Percentiles rank a stretch among this genome's conserved stretches.
These are phyloP conservation scores for Trypanosoma theileri DNA, from an alignment of 208 protist genomes.

Conservation along the genomic window DNA sequence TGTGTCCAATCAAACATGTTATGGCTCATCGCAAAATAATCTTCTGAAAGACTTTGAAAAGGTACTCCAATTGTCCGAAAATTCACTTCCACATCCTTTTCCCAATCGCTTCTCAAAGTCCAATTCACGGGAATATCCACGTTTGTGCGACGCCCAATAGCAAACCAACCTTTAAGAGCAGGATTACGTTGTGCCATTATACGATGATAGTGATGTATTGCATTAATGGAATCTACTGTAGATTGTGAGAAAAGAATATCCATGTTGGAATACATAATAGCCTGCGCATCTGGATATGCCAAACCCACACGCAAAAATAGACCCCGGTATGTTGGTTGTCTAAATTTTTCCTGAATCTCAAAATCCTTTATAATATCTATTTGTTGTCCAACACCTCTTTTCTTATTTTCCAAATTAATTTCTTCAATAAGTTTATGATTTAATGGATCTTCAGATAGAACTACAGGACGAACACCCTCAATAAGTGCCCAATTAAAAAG, in stretches of 20 bases:
- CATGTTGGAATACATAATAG: slow-evolving; percentile 33
- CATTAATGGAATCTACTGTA: slow-evolving; percentile 22
- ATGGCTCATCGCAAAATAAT: slow-evolving; percentile 36
- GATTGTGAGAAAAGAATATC: slow-evolving; percentile 32
- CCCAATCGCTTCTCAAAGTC: slow-evolving; percentile 10
- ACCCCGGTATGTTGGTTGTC: slow-evolving; percentile 36
- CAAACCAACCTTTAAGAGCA: slow-evolving; percentile 20
- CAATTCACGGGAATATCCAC: slow-evolving; percentile 22
- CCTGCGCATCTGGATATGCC: slow-evolving; percentile 15
- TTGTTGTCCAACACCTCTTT: slow-evolving; percentile 6
- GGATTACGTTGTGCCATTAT: neutral
- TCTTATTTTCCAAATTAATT: slow-evolving; percentile 11
- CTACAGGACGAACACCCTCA: slow-evolving; percentile 23
- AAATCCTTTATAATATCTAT: slow-evolving; percentile 29
- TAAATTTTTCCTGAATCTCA: slow-evolving; percentile 28
- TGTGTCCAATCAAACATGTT: slow-evolving; percentile 28
- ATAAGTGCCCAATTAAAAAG: slow-evolving; percentile 34
- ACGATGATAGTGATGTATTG: slow-evolving; percentile 1
- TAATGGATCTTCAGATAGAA: slow-evolving; percentile 23
- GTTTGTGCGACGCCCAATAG: slow-evolving; percentile 31
- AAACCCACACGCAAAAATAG: slow-evolving; percentile 29
- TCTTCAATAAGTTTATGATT: slow-evolving; percentile 10
- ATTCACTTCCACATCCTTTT: slow-evolving; percentile 3
- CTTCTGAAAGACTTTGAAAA: slow-evolving; percentile 30
- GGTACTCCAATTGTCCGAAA: slow-evolving; percentile 2